Evolutionary conservation across 768 basidiomycete species (phyloP).

Genomic region (Coprinopsis marcescibilis): DNA sequence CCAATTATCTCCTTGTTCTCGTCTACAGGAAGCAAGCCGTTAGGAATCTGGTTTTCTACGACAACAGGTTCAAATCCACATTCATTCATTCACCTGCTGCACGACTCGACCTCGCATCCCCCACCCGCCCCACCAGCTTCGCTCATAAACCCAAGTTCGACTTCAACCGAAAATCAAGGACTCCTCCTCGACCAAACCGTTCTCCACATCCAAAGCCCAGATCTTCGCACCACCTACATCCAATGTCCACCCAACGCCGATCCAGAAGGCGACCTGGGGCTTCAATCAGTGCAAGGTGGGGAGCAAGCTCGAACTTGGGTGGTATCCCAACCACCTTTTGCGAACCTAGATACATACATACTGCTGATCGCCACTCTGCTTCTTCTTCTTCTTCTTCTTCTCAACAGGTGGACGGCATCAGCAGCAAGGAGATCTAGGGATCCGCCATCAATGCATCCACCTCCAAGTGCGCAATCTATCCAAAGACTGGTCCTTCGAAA

Average conservation of each 20-base stretch:
- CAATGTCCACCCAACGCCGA: slow-evolving; percentile 41
- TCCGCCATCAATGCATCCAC: slow-evolving; percentile 72
- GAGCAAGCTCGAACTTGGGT: no score
- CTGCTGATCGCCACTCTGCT: no score
- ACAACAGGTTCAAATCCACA: slow-evolving; percentile 45
- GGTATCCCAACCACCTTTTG: no score
- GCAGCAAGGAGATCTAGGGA: slow-evolving; percentile 39
- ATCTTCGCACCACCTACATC: slow-evolving; percentile 60
- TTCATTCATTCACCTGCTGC: slow-evolving; percentile 58
- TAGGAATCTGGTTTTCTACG: slow-evolving; percentile 46
- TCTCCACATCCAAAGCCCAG: slow-evolving; percentile 76
- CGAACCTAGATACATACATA: no score
- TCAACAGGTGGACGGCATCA: background rate
- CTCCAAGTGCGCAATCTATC: slow-evolving; percentile 66
- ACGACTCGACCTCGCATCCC: slow-evolving; percentile 52
- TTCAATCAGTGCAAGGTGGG: no score
- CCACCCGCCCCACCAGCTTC: slow-evolving; percentile 39
- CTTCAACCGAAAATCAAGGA: slow-evolving; percentile 24
- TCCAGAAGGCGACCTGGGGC: no score
- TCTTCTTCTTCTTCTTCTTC: no score
- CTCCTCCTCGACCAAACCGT: slow-evolving; percentile 56
- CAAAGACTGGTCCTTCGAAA: slow-evolving; percentile 69
- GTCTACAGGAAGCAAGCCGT: slow-evolving; percentile 59
- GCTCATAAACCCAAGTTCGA: slow-evolving; percentile 41
- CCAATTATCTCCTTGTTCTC: slow-evolving; percentile 68